Percentiles rank a stretch among this genome's conserved stretches.
These are phyloP conservation scores for Pseudonitzschia multistriata DNA, from an alignment of 108 stramenopile genomes.

Conservation along the genomic window DNA sequence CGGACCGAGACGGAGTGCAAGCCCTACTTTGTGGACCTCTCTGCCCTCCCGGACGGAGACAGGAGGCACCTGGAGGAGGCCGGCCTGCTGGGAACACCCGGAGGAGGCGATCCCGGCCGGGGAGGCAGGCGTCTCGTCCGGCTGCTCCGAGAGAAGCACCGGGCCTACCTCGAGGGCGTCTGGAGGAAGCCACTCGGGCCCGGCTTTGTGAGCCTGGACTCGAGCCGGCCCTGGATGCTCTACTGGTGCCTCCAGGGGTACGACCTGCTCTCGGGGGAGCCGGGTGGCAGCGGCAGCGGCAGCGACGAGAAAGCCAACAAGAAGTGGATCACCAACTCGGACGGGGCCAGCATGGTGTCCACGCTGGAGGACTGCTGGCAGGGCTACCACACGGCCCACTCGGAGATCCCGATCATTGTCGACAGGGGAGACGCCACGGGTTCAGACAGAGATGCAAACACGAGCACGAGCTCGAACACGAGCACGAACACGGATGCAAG, in stretches of 20 bases:
- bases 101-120: not conserved
- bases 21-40: slow-evolving; percentile 75
- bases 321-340: not conserved
- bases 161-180: slow-evolving; percentile 36
- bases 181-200: slow-evolving; percentile 26
- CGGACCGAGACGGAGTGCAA: slow-evolving; percentile 73
- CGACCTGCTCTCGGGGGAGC: slow-evolving; percentile 54
- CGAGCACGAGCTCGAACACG: not conserved
- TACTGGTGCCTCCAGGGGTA: slow-evolving; percentile 95
- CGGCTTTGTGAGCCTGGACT: slow-evolving; percentile 87
- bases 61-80: slow-evolving; percentile 57
- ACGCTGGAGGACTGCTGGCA: slow-evolving; percentile 69
- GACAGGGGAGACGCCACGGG: not conserved
- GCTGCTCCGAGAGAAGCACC: slow-evolving; percentile 45
- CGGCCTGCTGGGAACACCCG: slow-evolving; percentile 67
- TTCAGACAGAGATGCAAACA: not conserved
- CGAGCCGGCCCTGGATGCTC: slow-evolving; percentile 94
- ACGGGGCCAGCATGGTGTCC: slow-evolving; percentile 50
- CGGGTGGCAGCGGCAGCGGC: slow-evolving; percentile 25
- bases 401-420: not conserved
- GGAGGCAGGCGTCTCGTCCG: slow-evolving; percentile 18
- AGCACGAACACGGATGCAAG: no score
- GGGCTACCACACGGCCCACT: slow-evolving; percentile 4
- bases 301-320: not conserved
- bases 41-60: slow-evolving; percentile 36